These are phyloP conservation scores for Nosema muscidifuracis DNA, from an alignment of 371 early-diverging fungal genomes.

Conservation along the genomic window DNA sequence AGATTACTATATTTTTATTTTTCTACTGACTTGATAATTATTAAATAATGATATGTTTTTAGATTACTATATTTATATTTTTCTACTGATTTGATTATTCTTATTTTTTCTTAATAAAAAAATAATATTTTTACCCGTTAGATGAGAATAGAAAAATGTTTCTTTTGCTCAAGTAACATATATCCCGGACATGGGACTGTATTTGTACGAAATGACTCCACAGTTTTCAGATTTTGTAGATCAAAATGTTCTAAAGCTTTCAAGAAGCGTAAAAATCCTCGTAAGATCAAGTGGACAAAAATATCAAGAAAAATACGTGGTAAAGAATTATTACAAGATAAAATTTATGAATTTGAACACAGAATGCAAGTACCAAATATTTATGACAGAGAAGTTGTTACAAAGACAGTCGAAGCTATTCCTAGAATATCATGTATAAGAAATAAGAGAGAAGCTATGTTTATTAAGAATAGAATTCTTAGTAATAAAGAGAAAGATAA, in stretches of 20 bases:
- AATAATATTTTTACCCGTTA: slow-evolving; percentile 2
- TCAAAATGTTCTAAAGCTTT: slow-evolving; percentile 97
- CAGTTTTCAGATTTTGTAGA: slow-evolving; percentile 89
- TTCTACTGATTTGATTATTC: no score
- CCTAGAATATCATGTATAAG: slow-evolving; percentile 50
- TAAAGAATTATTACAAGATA: slow-evolving; percentile 74
- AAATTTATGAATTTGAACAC: slow-evolving; percentile 85
- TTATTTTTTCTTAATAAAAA: no score
- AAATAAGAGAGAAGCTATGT: slow-evolving; percentile 49
- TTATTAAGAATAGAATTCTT: slow-evolving; percentile 59
- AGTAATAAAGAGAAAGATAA: slow-evolving; percentile 52
- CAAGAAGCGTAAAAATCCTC: slow-evolving; percentile 96
- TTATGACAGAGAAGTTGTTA: slow-evolving; percentile 85
- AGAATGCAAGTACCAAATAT: slow-evolving; percentile 86
- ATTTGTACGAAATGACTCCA: slow-evolving; percentile 93
- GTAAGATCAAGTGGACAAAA: slow-evolving; percentile 97
- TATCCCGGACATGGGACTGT: slow-evolving; percentile 96
- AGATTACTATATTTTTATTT: no score
- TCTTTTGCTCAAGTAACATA: slow-evolving; percentile 90
- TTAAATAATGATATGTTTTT: no score
- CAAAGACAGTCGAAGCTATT: slow-evolving; percentile 72
- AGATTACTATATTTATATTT: no score
- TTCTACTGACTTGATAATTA: no score
- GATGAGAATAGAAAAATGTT: slow-evolving; percentile 97
- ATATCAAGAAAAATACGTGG: slow-evolving; percentile 88